These are phyloP conservation scores for Kurtzmaniella quercitrusa DNA, from an alignment of 1,139 yeast genomes.

Conservation along the genomic window DNA sequence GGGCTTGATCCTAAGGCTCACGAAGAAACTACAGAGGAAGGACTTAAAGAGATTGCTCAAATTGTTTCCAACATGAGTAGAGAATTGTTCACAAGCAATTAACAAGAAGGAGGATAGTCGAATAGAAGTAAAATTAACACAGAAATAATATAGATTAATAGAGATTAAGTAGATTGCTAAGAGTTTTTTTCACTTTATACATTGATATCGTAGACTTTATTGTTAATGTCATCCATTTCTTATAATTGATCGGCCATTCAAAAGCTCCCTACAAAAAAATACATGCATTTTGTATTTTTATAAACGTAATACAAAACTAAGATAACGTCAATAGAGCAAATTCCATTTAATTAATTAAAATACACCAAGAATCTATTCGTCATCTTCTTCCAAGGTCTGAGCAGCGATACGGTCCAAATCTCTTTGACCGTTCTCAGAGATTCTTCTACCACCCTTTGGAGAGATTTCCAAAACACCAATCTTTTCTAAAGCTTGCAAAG, in stretches of 20 bases:
- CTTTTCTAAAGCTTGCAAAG: conserved; percentile 96
- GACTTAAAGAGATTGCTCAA: conserved; percentile 16
- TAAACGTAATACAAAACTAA: conserved; percentile 4
- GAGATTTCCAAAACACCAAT: conserved; percentile 95
- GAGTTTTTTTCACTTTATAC: too few species aligned
- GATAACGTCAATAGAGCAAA: conserved; percentile 3
- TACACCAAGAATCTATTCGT: conserved; percentile 44
- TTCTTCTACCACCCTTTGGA: conserved; percentile 99
- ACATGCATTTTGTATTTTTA: conserved; percentile 4
- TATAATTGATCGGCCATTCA: too few species aligned
- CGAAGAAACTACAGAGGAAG: conserved; percentile 14
- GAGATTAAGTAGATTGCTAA: too few species aligned
- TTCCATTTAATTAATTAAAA: conserved; percentile 10
- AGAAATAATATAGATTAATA: too few species aligned
- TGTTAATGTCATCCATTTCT: too few species aligned
- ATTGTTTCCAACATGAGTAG: conserved; percentile 6
- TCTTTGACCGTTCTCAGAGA: conserved; percentile 99
- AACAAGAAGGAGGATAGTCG: too few species aligned
- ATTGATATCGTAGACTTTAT: too few species aligned
- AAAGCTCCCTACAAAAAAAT: not conserved
- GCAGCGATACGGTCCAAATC: conserved; percentile 99
- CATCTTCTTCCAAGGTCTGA: conserved; percentile 92
- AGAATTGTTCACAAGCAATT: not conserved
- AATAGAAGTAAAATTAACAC: too few species aligned
- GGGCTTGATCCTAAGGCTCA: conserved; percentile 49